Conservation (phyloP, 768 basidiomycete genomes). For the Hirschioporus abietinus region DNA sequence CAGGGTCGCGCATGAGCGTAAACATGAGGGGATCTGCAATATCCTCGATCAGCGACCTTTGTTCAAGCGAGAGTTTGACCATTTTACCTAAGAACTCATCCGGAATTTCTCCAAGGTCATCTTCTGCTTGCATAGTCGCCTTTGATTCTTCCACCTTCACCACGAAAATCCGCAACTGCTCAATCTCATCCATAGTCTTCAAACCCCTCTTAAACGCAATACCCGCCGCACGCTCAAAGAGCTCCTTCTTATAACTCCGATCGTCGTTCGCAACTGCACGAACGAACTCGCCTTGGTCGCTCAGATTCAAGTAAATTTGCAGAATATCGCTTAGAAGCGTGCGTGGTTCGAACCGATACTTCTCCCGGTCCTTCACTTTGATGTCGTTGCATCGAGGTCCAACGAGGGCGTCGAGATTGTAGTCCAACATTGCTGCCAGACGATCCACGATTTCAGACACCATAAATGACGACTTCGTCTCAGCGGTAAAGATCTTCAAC, state of each 20-base stretch:
- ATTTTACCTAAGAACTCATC: conserved; percentile 88
- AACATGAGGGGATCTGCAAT: conserved; percentile 79
- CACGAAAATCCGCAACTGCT: conserved; percentile 63
- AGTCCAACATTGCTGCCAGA: conserved; percentile 94
- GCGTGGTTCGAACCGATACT: conserved; percentile 84
- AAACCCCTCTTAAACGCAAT: conserved; percentile 58
- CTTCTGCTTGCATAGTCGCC: conserved; percentile 77
- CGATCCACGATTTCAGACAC: conserved; percentile 94
- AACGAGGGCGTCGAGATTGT: conserved; percentile 84
- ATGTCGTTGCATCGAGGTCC: conserved; percentile 88
- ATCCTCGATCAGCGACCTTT: conserved; percentile 7
- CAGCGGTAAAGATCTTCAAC: conserved; percentile 86
- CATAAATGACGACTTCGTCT: conserved; percentile 90
- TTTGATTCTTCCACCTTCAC: conserved; percentile 80
- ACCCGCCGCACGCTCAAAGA: conserved; percentile 75
- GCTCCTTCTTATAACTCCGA: conserved; percentile 77
- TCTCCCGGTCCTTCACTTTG: conserved; percentile 78
- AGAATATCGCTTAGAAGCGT: conserved; percentile 80
- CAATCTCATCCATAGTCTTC: conserved; percentile 76
- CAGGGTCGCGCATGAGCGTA: conserved; percentile 93
- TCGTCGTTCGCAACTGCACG: conserved; percentile 91
- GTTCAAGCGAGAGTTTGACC: not conserved
- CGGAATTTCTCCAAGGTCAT: conserved; percentile 88
- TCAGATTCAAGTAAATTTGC: conserved; percentile 86
- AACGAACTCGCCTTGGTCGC: conserved; percentile 72